phyloP scores from a whole-genome alignment of 1,284 basidiomycete genomes.

The Ustilago shanxiensis region DNA sequence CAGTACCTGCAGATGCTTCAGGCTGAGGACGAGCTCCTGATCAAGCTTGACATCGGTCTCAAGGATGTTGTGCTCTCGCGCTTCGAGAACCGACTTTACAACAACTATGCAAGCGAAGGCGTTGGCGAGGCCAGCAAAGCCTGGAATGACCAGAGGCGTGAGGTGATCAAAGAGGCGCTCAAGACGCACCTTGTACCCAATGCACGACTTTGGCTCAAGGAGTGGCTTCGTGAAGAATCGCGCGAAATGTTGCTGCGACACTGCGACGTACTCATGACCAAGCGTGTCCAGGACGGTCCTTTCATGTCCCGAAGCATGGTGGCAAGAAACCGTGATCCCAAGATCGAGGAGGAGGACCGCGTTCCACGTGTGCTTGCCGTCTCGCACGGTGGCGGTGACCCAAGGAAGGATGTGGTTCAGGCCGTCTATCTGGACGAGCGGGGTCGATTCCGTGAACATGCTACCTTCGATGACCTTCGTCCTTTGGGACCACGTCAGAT shows the following conservation, averaged over 20 bases:
- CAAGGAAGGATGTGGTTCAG: conserved; percentile 87
- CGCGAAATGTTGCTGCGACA: conserved; percentile 76
- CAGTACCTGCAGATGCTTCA: conserved; percentile 92
- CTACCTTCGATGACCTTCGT: conserved; percentile 80
- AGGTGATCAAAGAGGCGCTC: conserved; percentile 82
- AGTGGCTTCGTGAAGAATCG: conserved; percentile 89
- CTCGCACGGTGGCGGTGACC: conserved; percentile 95
- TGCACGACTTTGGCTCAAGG: conserved; percentile 86
- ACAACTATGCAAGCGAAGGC: conserved; percentile 86
- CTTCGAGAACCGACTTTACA: conserved; percentile 74
- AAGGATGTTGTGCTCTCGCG: conserved; percentile 50
- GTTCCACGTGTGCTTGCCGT: conserved; percentile 88
- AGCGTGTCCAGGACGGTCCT: conserved; percentile 76
- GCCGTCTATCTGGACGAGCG: conserved; percentile 87
- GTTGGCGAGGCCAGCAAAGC: conserved; percentile 85
- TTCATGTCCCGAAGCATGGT: conserved; percentile 74
- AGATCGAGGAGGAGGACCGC: conserved; percentile 76
- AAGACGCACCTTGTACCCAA: conserved; percentile 84
- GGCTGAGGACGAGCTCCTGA: conserved; percentile 88
- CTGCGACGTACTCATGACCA: conserved; percentile 57
- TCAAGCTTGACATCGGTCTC: conserved; percentile 82
- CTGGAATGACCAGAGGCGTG: conserved; percentile 92
- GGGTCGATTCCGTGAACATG: conserved; percentile 87
- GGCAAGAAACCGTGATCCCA: conserved; percentile 55
- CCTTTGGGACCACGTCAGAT: conserved; percentile 73